Evolutionary conservation across 768 basidiomycete genomes (phyloP).

Genomic region (Suillus subaureus): DNA sequence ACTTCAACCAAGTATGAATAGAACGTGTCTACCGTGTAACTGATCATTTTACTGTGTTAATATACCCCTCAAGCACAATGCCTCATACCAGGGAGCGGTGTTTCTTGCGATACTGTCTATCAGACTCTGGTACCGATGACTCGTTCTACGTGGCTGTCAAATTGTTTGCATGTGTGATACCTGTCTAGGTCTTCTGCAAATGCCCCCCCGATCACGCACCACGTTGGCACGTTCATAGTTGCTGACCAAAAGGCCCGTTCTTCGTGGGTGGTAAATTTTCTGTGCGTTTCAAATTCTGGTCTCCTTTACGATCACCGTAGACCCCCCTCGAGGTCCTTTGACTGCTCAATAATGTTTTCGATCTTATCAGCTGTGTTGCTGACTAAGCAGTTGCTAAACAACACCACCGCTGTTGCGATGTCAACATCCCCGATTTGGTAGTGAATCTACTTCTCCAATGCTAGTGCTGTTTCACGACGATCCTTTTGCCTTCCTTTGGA

Average conservation of each 20-base stretch:
- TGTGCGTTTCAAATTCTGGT: background rate
- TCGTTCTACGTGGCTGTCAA: background rate
- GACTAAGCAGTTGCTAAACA: constrained; percentile 18
- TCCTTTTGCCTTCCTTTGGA: background rate
- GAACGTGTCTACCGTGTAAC: constrained; percentile 18
- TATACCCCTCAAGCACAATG: constrained; percentile 1
- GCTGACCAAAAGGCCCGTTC: background rate
- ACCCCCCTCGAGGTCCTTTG: background rate
- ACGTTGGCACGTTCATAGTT: background rate
- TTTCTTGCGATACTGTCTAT: background rate
- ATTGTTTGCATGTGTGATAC: background rate
- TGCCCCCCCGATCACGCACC: background rate
- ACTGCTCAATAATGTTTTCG: background rate
- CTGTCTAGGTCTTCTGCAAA: background rate
- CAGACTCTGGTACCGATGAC: background rate
- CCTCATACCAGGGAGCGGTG: background rate
- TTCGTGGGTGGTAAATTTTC: too few species aligned
- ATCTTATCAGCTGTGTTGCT: constrained; percentile 29
- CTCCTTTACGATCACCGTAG: background rate
- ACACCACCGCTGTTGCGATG: constrained; percentile 1
- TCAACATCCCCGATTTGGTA: constrained; percentile 18
- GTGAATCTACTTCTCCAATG: background rate
- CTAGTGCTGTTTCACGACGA: constrained; percentile 2
- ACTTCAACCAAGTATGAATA: constrained; percentile 50
- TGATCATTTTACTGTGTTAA: background rate